A percentile compares a stretch with the other conserved stretches of the same genome.
Evolutionary conservation across 306 rosid species (phyloP).

Genomic region (Gleditsia sinensis): DNA sequence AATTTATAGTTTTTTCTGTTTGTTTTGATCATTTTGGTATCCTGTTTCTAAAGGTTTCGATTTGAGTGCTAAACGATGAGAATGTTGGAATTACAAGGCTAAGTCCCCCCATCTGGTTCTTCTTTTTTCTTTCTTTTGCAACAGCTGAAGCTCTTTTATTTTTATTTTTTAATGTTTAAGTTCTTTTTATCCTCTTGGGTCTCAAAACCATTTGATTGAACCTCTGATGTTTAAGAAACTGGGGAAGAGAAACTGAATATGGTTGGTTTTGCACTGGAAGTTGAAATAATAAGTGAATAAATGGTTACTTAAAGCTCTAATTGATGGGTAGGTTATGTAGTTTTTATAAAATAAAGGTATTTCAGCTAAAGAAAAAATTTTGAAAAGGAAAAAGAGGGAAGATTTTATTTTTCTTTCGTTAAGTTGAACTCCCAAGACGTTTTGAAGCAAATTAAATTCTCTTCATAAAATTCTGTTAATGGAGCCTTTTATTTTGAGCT

Average conservation of each 20-base stretch:
- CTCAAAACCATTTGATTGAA: neutral
- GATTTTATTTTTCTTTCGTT: neutral
- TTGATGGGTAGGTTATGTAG: neutral
- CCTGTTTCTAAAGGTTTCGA: neutral
- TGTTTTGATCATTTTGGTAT: neutral
- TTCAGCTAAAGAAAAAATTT: neutral
- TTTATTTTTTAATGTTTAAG: too few species aligned
- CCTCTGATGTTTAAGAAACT: neutral
- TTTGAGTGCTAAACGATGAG: neutral
- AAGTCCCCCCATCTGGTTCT: neutral
- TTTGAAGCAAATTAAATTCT: neutral
- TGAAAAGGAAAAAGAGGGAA: constrained; percentile 5
- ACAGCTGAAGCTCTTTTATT: neutral
- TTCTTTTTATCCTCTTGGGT: too few species aligned
- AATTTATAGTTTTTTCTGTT: neutral
- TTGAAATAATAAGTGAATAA: neutral
- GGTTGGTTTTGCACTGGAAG: neutral
- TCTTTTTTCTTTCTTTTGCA: neutral
- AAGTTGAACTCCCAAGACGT: neutral
- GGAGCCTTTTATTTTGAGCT: neutral
- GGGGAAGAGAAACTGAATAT: neutral
- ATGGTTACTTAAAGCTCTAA: neutral
- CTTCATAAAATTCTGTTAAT: neutral
- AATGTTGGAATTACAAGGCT: constrained; percentile 7
- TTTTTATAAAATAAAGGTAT: neutral